A percentile compares a stretch with the other conserved stretches of the same genome.
Conservation (phyloP, 371 early-diverging fungal genomes). For the Actinomortierella ambigua region DNA sequence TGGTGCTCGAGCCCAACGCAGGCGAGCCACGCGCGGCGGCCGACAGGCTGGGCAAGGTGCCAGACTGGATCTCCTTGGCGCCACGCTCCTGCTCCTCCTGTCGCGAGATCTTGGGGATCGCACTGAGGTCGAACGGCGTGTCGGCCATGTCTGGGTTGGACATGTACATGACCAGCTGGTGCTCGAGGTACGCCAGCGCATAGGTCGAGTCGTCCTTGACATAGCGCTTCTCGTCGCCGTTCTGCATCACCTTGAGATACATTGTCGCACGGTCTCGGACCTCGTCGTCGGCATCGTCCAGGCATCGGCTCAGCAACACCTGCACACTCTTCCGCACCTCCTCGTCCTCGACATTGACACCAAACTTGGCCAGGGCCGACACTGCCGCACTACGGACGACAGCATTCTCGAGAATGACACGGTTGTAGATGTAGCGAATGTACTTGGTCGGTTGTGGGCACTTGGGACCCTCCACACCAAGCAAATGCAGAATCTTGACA, state of each 20-base stretch:
- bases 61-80: constrained; percentile 38
- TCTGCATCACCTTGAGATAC: constrained; percentile 79
- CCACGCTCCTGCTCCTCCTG: constrained; percentile 80
- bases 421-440: constrained; percentile 98
- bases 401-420: constrained; percentile 96
- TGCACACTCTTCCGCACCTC: constrained; percentile 79
- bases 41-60: constrained; percentile 27
- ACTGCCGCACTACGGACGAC: constrained; percentile 98
- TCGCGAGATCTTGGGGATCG: constrained; percentile 82
- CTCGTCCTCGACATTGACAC: constrained; percentile 77
- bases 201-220: constrained; percentile 82
- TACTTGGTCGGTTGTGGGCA: constrained; percentile 90
- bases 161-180: constrained; percentile 83
- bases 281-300: constrained; percentile 97
- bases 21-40: constrained; percentile 19
- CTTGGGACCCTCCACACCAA: constrained; percentile 95
- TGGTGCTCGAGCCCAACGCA: constrained; percentile 29
- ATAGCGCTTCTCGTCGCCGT: constrained; percentile 63
- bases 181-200: constrained; percentile 87
- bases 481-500: constrained; percentile 91
- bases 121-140: constrained; percentile 77
- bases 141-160: constrained; percentile 64
- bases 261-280: constrained; percentile 96
- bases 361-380: constrained; percentile 93
- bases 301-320: constrained; percentile 89